Conservation (phyloP, 2,329 filamentous ascomycete species). For the Bipolaris gigantea region DNA sequence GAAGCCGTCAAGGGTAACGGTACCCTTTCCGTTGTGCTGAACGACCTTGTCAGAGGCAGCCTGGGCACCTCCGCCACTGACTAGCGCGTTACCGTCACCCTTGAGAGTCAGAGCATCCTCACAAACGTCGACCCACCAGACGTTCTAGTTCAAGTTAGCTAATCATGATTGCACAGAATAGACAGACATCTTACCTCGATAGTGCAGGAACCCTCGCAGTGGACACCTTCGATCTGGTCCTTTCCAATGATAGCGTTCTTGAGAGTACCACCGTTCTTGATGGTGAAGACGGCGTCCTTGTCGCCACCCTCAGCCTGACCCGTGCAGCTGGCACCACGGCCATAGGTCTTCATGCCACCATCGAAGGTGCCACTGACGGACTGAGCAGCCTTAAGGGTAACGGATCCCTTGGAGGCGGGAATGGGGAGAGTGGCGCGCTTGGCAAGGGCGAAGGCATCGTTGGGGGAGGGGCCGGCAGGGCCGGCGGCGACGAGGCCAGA, state of each 20-base stretch:
- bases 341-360: slow-evolving; percentile 41
- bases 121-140: slow-evolving; percentile 48
- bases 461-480: slow-evolving; percentile 28
- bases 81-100: slow-evolving; percentile 42
- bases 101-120: slow-evolving; percentile 46
- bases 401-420: slow-evolving; percentile 37
- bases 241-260: slow-evolving; percentile 60
- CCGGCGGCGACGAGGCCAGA: slow-evolving; percentile 35
- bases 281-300: slow-evolving; percentile 56
- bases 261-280: slow-evolving; percentile 55
- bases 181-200: slow-evolving; percentile 32
- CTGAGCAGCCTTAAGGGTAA: slow-evolving; percentile 32
- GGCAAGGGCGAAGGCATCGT: slow-evolving; percentile 29
- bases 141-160: slow-evolving; percentile 45
- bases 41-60: slow-evolving; percentile 48
- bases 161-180: not conserved
- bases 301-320: slow-evolving; percentile 51
- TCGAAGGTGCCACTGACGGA: slow-evolving; percentile 34
- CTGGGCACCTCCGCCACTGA: slow-evolving; percentile 48
- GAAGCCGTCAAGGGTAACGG: slow-evolving; percentile 45
- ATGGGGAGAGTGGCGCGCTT: slow-evolving; percentile 39
- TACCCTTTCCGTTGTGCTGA: slow-evolving; percentile 49
- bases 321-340: slow-evolving; percentile 44
- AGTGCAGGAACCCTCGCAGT: slow-evolving; percentile 50
- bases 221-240: slow-evolving; percentile 48